phyloP scores from a whole-genome alignment of 129 eudicot genomes.

The Chrysanthemum seticuspe region DNA sequence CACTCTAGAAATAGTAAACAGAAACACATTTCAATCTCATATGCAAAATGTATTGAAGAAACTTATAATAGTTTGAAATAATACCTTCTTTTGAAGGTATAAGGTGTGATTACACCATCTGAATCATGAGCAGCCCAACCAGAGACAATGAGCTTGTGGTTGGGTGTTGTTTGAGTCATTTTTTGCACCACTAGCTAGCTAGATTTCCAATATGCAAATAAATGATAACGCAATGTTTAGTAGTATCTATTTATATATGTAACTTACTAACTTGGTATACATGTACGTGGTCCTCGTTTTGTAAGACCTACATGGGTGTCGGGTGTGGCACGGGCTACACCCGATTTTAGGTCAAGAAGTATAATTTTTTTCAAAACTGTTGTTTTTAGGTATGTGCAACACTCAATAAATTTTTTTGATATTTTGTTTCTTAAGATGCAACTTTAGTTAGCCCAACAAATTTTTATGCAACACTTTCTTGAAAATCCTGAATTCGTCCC shows the following conservation, averaged over 20 bases:
- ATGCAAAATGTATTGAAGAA: background rate
- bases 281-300: no score
- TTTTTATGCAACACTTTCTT: no score
- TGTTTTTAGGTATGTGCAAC: no score
- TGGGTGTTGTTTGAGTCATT: conserved; percentile 87
- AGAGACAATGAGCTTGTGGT: conserved; percentile 76
- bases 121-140: conserved; percentile 98
- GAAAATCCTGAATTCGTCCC: no score
- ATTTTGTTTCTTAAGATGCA: no score
- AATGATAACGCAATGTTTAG: background rate
- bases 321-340: no score
- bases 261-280: background rate
- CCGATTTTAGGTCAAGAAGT: no score
- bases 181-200: background rate
- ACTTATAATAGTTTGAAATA: background rate
- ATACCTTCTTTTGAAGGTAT: conserved; percentile 78
- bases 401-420: no score
- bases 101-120: conserved; percentile 68
- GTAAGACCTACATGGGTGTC: no score
- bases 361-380: no score
- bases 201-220: background rate
- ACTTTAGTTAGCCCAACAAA: no score
- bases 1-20: conserved; percentile 36
- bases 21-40: background rate
- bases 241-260: background rate